phyloP scores from a whole-genome alignment of 192 early-diverging fungal species.

The Spizellomyces sp. region DNA sequence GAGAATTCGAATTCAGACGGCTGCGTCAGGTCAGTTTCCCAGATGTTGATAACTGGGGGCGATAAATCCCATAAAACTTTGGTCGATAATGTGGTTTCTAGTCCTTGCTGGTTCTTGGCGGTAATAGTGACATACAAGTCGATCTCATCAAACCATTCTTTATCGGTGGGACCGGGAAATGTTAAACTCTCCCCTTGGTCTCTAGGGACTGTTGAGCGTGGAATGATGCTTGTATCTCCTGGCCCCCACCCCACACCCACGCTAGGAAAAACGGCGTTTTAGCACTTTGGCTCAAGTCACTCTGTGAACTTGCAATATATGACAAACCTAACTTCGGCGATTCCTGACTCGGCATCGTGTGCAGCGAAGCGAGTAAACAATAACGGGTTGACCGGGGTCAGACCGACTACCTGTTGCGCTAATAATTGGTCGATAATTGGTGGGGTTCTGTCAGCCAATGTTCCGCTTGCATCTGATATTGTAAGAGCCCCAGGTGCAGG shows the following conservation, averaged over 20 bases:
- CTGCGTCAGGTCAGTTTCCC: neutral
- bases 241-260: conserved; percentile 4
- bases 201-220: neutral
- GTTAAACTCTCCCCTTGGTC: conserved; percentile 1
- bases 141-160: neutral
- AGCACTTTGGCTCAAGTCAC: too few relatives aligned
- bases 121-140: neutral
- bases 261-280: neutral
- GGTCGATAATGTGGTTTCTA: neutral
- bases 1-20: neutral
- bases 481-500: too few relatives aligned
- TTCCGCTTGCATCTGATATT: neutral
- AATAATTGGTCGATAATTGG: neutral
- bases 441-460: conserved; percentile 1
- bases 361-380: neutral
- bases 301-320: neutral
- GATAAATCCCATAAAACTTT: conserved; percentile 1
- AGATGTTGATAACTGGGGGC: conserved; percentile 7
- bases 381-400: neutral
- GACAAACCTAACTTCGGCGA: neutral
- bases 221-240: conserved; percentile 2
- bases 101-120: neutral
- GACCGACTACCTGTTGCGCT: neutral
- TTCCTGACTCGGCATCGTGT: conserved; percentile 8
- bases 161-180: neutral